Conservation (phyloP, 192 early-diverging fungal genomes). For the Chytriomyces confervae region DNA sequence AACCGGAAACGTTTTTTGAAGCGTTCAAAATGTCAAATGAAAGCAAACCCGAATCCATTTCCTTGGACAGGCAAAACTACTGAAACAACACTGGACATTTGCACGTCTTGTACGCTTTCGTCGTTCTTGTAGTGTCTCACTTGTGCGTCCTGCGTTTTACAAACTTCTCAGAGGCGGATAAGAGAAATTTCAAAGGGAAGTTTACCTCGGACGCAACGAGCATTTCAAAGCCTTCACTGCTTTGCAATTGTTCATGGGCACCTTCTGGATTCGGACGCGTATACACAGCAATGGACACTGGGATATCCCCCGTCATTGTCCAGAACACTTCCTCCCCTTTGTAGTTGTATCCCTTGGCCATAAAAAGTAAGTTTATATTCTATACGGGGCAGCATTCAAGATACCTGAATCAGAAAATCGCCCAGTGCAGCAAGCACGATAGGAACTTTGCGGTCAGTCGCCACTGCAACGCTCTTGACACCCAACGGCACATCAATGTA, state of each 20-base stretch:
- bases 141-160: neutral
- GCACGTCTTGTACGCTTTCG: neutral
- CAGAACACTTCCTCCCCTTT: constrained; percentile 32
- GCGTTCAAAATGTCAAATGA: neutral
- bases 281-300: neutral
- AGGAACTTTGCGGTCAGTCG: neutral
- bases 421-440: constrained; percentile 8
- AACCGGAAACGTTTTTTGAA: neutral
- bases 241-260: neutral
- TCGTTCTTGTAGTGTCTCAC: constrained; percentile 3
- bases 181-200: neutral
- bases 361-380: neutral
- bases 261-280: neutral
- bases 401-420: constrained; percentile 25
- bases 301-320: constrained; percentile 31
- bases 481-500: neutral
- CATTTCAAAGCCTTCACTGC: neutral
- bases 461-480: neutral
- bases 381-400: neutral
- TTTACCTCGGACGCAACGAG: neutral
- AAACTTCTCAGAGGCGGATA: neutral
- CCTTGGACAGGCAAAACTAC: neutral
- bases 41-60: constrained; percentile 7
- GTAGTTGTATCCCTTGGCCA: constrained; percentile 19
- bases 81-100: neutral